phyloP scores from a whole-genome alignment of 2,329 filamentous ascomycete species.

The Pyrenophora tritici-repentis region DNA sequence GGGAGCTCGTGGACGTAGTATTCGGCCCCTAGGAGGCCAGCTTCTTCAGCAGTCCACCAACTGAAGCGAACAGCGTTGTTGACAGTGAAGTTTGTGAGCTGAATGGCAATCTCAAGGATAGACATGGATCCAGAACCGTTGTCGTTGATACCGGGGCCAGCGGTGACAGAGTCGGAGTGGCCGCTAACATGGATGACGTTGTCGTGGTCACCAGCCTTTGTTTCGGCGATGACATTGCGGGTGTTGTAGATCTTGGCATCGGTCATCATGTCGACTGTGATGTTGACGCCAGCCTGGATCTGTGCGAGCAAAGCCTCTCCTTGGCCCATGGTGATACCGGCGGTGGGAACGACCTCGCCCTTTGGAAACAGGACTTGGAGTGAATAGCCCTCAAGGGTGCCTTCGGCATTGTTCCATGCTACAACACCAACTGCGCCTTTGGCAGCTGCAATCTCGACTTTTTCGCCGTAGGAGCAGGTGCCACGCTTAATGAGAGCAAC shows the following conservation, averaged over 20 bases:
- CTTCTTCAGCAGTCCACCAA: conserved; percentile 69
- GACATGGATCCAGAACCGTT: conserved; percentile 71
- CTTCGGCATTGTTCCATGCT: conserved; percentile 72
- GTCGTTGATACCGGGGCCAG: conserved; percentile 75
- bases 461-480: conserved; percentile 71
- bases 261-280: conserved; percentile 35
- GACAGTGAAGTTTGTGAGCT: conserved; percentile 71
- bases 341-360: conserved; percentile 66
- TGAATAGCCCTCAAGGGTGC: conserved; percentile 53
- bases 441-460: conserved; percentile 64
- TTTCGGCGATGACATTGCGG: conserved; percentile 65
- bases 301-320: conserved; percentile 62
- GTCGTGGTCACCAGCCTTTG: conserved; percentile 61
- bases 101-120: conserved; percentile 63
- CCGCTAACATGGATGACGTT: conserved; percentile 63
- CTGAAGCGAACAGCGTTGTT: conserved; percentile 70
- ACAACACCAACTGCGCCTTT: conserved; percentile 69
- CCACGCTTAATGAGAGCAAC: conserved; percentile 75
- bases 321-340: conserved; percentile 66
- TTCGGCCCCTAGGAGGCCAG: conserved; percentile 64
- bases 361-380: conserved; percentile 56
- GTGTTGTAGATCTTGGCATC: conserved; percentile 31
- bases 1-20: conserved; percentile 60
- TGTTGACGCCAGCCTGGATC: conserved; percentile 51
- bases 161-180: conserved; percentile 65